Evolutionary conservation across 2,329 filamentous ascomycete genomes (phyloP).

Genomic region (Hymenotorrendiella dingleyae): DNA sequence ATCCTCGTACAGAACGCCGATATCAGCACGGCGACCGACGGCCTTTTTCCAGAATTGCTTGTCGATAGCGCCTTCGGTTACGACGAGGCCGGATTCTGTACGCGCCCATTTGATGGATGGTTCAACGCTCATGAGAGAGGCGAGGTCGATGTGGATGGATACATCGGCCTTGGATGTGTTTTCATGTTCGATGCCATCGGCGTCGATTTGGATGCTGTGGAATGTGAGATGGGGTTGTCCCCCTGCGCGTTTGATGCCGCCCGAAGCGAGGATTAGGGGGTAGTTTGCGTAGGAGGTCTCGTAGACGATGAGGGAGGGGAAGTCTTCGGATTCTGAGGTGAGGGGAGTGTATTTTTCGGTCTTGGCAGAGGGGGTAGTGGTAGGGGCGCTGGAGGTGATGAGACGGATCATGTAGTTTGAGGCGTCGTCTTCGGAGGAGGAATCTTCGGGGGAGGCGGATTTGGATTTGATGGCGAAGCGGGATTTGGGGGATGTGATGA

Average conservation of each 20-base stretch:
- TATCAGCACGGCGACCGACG: conserved; percentile 36
- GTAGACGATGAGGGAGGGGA: conserved; percentile 39
- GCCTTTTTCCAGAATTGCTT: conserved; percentile 38
- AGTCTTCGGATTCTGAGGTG: conserved; percentile 31
- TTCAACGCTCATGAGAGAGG: conserved; percentile 30
- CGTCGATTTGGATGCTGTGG: conserved; percentile 27
- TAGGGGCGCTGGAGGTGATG: conserved; percentile 17
- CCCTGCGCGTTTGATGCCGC: conserved; percentile 36
- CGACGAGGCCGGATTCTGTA: conserved; percentile 33
- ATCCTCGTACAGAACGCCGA: conserved; percentile 39
- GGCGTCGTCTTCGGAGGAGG: conserved; percentile 21
- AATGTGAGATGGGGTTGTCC: conserved; percentile 32
- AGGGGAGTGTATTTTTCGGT: conserved; percentile 28
- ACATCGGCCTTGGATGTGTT: conserved; percentile 34
- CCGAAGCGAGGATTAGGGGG: conserved; percentile 36
- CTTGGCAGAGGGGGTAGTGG: conserved; percentile 15
- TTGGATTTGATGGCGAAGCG: conserved; percentile 34
- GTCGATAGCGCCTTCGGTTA: conserved; percentile 31
- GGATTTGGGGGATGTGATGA: conserved; percentile 33
- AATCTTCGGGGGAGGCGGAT: conserved; percentile 22
- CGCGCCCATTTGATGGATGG: conserved; percentile 34
- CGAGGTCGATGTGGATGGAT: conserved; percentile 37
- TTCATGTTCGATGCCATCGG: conserved; percentile 28
- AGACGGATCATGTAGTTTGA: conserved; percentile 34
- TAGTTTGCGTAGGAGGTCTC: conserved; percentile 41